phyloP scores from a whole-genome alignment of 495 filamentous ascomycete species.

The Penicillium simplicissimum region DNA sequence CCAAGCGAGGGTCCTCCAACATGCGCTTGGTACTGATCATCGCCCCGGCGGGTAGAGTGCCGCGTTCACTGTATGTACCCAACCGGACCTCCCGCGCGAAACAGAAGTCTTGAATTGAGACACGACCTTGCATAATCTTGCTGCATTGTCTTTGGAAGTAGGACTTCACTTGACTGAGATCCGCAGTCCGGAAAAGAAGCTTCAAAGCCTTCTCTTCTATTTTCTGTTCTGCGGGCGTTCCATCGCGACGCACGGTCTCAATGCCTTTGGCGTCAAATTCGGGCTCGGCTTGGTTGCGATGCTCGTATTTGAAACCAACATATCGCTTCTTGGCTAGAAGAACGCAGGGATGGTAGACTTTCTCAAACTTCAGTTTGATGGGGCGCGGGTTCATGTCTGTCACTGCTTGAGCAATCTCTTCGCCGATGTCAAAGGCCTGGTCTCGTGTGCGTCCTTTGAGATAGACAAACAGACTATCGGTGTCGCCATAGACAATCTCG shows the following conservation, averaged over 20 bases:
- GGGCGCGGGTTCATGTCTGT: slow-evolving; percentile 90
- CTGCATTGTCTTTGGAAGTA: slow-evolving; percentile 90
- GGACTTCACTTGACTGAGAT: slow-evolving; percentile 83
- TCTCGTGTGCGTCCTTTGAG: slow-evolving; percentile 83
- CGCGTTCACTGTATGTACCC: slow-evolving; percentile 82
- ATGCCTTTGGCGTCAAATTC: slow-evolving; percentile 98
- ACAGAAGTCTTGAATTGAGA: slow-evolving; percentile 94
- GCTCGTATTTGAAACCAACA: slow-evolving; percentile 96
- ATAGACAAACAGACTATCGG: slow-evolving; percentile 92
- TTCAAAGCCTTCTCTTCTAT: slow-evolving; percentile 94
- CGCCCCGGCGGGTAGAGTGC: slow-evolving; percentile 79
- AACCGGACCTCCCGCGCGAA: slow-evolving; percentile 91
- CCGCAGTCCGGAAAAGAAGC: slow-evolving; percentile 83
- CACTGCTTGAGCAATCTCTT: slow-evolving; percentile 87
- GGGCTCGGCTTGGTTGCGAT: slow-evolving; percentile 70
- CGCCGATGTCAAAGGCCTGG: slow-evolving; percentile 88
- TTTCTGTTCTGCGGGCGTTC: slow-evolving; percentile 93
- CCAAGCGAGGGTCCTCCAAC: slow-evolving; percentile 78
- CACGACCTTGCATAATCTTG: slow-evolving; percentile 87
- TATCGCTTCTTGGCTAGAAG: slow-evolving; percentile 97
- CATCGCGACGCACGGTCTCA: slow-evolving; percentile 92
- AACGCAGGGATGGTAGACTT: slow-evolving; percentile 94
- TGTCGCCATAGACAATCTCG: slow-evolving; percentile 97
- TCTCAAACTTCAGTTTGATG: slow-evolving; percentile 96
- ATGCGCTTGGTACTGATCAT: slow-evolving; percentile 82